Conservation (phyloP, 1,284 basidiomycete species). For the Lentinus polychrous region DNA sequence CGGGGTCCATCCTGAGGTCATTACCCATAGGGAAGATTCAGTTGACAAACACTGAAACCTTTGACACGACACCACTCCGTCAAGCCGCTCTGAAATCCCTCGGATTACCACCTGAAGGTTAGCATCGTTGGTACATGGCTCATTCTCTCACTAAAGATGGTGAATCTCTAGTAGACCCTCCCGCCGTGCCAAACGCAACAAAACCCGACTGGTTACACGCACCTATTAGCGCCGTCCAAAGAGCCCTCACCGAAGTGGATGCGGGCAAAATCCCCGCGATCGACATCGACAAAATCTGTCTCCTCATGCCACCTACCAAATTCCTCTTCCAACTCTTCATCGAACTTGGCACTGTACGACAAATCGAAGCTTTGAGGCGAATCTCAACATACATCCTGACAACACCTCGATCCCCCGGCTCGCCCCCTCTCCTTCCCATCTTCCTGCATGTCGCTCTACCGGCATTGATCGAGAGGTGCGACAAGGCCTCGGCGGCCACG, state of each 20-base stretch:
- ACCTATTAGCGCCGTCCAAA: slow-evolving; percentile 43
- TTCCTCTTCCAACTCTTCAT: slow-evolving; percentile 62
- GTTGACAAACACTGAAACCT: slow-evolving; percentile 22
- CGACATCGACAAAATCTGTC: slow-evolving; percentile 57
- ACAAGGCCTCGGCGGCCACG: slow-evolving; percentile 29
- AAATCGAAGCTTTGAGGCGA: slow-evolving; percentile 51
- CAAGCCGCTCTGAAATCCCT: slow-evolving; percentile 37
- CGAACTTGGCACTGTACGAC: slow-evolving; percentile 46
- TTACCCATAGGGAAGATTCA: slow-evolving; percentile 20
- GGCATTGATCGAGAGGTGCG: slow-evolving; percentile 46
- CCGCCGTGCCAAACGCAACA: slow-evolving; percentile 11
- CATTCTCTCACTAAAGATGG: neutral
- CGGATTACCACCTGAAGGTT: slow-evolving; percentile 34
- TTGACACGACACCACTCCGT: slow-evolving; percentile 38
- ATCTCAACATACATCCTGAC: slow-evolving; percentile 60
- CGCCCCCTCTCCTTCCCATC: slow-evolving; percentile 62
- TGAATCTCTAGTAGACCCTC: neutral
- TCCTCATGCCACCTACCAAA: slow-evolving; percentile 43
- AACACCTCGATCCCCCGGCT: slow-evolving; percentile 40
- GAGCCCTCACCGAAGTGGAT: slow-evolving; percentile 45
- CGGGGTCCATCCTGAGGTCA: slow-evolving; percentile 41
- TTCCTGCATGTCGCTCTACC: slow-evolving; percentile 64
- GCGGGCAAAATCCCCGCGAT: slow-evolving; percentile 55
- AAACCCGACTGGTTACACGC: slow-evolving; percentile 32
- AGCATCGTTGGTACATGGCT: neutral